Evolutionary conservation across 805 yeast genomes (phyloP).

Genomic region (Wickerhamomyces strasburgensis): DNA sequence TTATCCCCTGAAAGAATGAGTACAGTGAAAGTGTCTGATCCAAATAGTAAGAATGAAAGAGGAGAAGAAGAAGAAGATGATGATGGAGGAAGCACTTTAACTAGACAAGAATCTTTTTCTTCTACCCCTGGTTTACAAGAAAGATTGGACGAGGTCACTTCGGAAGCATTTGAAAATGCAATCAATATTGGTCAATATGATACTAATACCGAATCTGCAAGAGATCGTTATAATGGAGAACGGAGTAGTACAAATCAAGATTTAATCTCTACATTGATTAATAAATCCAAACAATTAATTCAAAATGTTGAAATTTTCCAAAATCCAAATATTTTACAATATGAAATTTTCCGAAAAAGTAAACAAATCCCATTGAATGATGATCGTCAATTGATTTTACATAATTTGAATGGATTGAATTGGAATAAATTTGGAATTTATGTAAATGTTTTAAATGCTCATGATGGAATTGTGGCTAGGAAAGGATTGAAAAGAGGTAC

Average conservation of each 20-base stretch:
- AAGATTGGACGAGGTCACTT: conserved; percentile 22
- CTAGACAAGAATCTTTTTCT: neutral
- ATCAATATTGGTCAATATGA: conserved; percentile 21
- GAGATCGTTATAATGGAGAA: too few species aligned
- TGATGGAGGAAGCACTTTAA: neutral
- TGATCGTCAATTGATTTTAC: conserved; percentile 37
- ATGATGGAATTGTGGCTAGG: conserved; percentile 81
- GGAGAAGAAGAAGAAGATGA: conserved; percentile 3
- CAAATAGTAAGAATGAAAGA: too few species aligned
- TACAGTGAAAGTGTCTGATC: too few species aligned
- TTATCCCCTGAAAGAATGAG: neutral
- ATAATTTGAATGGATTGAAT: conserved; percentile 53
- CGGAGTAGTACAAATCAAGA: neutral
- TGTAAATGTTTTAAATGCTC: conserved; percentile 72
- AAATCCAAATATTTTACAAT: conserved; percentile 12
- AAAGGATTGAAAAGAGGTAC: conserved; percentile 50
- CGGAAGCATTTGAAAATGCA: conserved; percentile 22
- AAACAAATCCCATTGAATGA: conserved; percentile 30
- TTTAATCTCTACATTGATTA: neutral
- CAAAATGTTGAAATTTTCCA: conserved; percentile 4
- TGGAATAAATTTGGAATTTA: conserved; percentile 80
- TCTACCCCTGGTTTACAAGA: conserved; percentile 5
- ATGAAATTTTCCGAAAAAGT: conserved; percentile 17
- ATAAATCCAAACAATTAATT: conserved; percentile 1
- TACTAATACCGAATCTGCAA: conserved; percentile 15